A percentile compares a stretch with the other conserved stretches of the same genome.
phyloP scores from a whole-genome alignment of 148 eudicot species.

The Rhododendron mucronatum region DNA sequence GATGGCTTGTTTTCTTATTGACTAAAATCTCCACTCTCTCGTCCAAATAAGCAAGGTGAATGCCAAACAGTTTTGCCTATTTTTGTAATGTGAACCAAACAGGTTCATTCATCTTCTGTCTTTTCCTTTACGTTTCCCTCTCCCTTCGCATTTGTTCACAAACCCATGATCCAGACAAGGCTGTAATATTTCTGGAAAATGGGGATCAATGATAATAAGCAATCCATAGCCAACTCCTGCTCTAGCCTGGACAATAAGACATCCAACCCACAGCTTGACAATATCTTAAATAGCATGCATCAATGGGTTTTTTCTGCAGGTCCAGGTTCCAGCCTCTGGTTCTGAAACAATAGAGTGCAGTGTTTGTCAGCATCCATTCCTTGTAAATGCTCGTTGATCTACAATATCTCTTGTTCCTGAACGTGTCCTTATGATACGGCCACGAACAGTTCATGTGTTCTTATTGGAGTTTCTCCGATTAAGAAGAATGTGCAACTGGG shows the following conservation, averaged over 20 bases:
- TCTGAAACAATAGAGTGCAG: constrained; percentile 86
- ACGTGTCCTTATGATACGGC: neutral
- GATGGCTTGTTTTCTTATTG: neutral
- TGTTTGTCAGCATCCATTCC: constrained; percentile 85
- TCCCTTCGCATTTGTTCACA: neutral
- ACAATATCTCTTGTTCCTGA: neutral
- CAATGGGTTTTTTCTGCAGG: constrained; percentile 36
- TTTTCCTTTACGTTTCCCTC: neutral
- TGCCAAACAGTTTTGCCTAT: neutral
- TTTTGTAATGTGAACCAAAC: neutral
- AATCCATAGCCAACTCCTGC: neutral
- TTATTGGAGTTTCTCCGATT: neutral
- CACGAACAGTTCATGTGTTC: neutral
- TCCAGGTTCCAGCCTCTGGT: constrained; percentile 66
- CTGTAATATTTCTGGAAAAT: neutral
- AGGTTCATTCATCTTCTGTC: neutral
- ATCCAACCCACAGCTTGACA: neutral
- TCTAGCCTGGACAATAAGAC: neutral
- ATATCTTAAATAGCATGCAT: neutral
- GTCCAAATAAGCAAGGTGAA: neutral
- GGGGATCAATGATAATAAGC: neutral
- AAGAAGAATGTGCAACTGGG: neutral
- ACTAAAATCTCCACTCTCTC: neutral
- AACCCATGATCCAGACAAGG: neutral
- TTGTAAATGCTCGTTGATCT: constrained; percentile 48